These are phyloP conservation scores for Suhomyces yuchorum DNA, from an alignment of 1,139 yeast genomes.

Conservation along the genomic window DNA sequence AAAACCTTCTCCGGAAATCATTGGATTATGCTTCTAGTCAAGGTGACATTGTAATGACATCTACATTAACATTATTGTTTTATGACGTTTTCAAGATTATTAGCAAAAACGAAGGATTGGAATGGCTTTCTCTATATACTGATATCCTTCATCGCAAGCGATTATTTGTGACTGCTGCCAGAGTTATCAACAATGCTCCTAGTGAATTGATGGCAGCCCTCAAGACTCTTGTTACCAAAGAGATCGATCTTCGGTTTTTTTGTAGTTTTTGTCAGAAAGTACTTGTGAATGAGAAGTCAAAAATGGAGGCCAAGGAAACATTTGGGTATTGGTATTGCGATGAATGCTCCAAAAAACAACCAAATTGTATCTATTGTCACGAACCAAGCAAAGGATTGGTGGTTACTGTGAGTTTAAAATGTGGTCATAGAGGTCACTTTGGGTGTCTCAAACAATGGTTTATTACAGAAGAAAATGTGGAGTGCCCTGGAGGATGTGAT, in stretches of 20 bases:
- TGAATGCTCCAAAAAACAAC: constrained; percentile 59
- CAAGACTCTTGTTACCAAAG: constrained; percentile 49
- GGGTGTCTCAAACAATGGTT: constrained; percentile 83
- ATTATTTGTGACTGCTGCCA: constrained; percentile 60
- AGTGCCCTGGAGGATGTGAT: constrained; percentile 83
- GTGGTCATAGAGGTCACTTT: constrained; percentile 90
- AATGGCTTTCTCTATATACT: constrained; percentile 61
- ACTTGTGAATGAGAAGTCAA: constrained; percentile 63
- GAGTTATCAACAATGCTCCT: constrained; percentile 54
- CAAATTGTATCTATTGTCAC: constrained; percentile 77
- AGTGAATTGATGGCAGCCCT: constrained; percentile 39
- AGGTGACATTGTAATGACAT: constrained; percentile 67
- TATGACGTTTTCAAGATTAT: constrained; percentile 33
- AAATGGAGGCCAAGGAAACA: constrained; percentile 25
- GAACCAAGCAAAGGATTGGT: constrained; percentile 76
- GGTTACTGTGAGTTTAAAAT: constrained; percentile 61
- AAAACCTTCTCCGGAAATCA: constrained; percentile 41
- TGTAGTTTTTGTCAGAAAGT: constrained; percentile 71
- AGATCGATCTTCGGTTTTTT: constrained; percentile 60
- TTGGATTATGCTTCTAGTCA: constrained; percentile 57
- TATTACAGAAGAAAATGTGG: constrained; percentile 58
- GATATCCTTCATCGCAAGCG: constrained; percentile 55
- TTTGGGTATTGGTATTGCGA: constrained; percentile 88
- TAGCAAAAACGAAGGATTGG: constrained; percentile 38
- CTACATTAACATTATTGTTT: constrained; percentile 62